phyloP scores from a whole-genome alignment of 2,329 filamentous ascomycete species.

The Parafenestella ontariensis region DNA sequence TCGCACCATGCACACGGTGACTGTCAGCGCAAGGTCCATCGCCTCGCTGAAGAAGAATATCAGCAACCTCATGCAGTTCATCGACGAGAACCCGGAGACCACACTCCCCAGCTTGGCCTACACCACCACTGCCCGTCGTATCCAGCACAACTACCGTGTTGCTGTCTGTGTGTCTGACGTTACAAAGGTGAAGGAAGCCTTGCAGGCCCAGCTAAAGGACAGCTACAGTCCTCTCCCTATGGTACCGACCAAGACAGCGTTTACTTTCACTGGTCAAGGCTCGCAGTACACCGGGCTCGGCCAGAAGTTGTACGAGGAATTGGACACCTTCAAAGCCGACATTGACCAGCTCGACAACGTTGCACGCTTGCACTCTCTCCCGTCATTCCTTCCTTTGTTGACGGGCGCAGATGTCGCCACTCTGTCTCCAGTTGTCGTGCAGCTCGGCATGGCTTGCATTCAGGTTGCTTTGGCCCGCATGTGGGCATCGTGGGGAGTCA shows the following conservation, averaged over 20 bases:
- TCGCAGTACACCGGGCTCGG: constrained; percentile 61
- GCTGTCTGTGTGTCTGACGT: constrained; percentile 57
- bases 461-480: constrained; percentile 61
- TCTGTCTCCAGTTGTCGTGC: constrained; percentile 59
- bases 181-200: constrained; percentile 53
- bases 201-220: constrained; percentile 58
- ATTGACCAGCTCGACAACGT: constrained; percentile 59
- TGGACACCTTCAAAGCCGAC: constrained; percentile 57
- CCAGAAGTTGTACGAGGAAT: constrained; percentile 58
- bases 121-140: constrained; percentile 61
- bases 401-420: constrained; percentile 58
- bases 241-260: constrained; percentile 59
- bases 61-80: constrained; percentile 54
- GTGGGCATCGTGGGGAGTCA: constrained; percentile 62
- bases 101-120: constrained; percentile 59
- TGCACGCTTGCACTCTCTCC: constrained; percentile 55
- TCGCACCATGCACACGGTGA: constrained; percentile 56
- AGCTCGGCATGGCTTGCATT: constrained; percentile 61
- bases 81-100: constrained; percentile 54
- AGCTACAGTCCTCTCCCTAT: constrained; percentile 61
- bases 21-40: constrained; percentile 60
- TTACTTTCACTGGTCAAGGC: constrained; percentile 61
- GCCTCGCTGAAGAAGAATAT: constrained; percentile 61
- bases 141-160: constrained; percentile 62
- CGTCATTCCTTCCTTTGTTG: constrained; percentile 58